Conservation (phyloP, 805 yeast species). For the Yamadazyma phyllophila region DNA sequence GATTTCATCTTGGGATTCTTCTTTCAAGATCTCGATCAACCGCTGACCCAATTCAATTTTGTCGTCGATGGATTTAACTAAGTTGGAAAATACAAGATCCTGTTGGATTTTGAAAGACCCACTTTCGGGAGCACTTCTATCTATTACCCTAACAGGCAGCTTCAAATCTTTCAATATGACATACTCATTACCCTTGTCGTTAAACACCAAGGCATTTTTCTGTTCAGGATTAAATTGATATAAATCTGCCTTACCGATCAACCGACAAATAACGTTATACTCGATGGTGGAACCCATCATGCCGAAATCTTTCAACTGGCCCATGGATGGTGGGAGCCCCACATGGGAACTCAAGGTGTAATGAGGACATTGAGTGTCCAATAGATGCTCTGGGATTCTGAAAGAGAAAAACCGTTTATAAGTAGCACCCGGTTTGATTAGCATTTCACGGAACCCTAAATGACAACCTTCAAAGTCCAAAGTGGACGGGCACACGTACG, state of each 20-base stretch:
- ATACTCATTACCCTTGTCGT: slow-evolving; percentile 38
- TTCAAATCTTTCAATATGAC: slow-evolving; percentile 33
- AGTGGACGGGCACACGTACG: slow-evolving; percentile 1
- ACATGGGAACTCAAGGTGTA: slow-evolving; percentile 29
- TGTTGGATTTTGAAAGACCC: slow-evolving; percentile 17
- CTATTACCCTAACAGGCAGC: slow-evolving; percentile 1
- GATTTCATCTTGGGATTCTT: background rate
- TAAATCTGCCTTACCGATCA: slow-evolving; percentile 37
- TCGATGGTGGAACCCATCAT: slow-evolving; percentile 24
- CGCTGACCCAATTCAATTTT: slow-evolving; percentile 15
- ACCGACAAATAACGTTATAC: slow-evolving; percentile 35
- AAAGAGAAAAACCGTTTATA: slow-evolving; percentile 43
- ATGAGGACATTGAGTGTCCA: slow-evolving; percentile 37
- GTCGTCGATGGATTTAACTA: slow-evolving; percentile 26
- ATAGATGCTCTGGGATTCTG: slow-evolving; percentile 33
- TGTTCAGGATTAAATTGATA: slow-evolving; percentile 21
- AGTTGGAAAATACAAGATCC: slow-evolving; percentile 22
- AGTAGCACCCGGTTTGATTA: slow-evolving; percentile 1
- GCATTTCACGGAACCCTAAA: background rate
- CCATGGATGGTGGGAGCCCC: slow-evolving; percentile 37
- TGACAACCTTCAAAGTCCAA: slow-evolving; percentile 10
- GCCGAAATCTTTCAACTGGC: slow-evolving; percentile 31
- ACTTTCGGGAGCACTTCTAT: slow-evolving; percentile 12
- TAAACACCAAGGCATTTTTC: slow-evolving; percentile 25
- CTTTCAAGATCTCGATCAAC: background rate